Conservation (phyloP, 495 filamentous ascomycete species). For the Neurospora pannonica region DNA sequence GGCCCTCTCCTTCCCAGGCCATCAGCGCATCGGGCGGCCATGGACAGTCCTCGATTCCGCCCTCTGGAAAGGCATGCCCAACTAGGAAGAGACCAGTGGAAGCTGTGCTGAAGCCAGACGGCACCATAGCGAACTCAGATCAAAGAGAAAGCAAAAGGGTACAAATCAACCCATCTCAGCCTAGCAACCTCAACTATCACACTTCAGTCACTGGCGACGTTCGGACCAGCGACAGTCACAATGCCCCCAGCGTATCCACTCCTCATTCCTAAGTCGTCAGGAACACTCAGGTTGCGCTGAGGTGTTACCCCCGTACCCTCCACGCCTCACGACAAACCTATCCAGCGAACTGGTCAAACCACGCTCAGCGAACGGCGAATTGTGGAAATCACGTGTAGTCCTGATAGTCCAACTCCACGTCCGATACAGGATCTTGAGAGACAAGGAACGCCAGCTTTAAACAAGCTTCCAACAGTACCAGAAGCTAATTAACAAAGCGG, state of each 20-base stretch:
- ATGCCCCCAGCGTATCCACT: background rate
- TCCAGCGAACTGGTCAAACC: background rate
- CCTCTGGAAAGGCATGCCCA: background rate
- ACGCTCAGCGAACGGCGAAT: background rate
- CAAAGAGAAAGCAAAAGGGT: background rate
- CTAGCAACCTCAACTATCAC: background rate
- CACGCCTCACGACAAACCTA: background rate
- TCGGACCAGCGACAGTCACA: background rate
- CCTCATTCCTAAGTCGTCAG: background rate
- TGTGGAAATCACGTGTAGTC: background rate
- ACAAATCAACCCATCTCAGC: background rate
- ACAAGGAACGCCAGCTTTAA: background rate
- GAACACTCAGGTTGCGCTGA: background rate
- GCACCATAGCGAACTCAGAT: background rate
- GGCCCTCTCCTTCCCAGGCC: background rate
- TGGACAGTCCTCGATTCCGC: background rate
- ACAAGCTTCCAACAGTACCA: background rate
- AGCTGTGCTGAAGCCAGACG: background rate
- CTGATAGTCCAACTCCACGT: background rate
- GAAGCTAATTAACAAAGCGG: background rate
- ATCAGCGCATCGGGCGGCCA: background rate
- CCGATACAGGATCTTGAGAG: background rate
- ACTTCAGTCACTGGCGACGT: background rate
- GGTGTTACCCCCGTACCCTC: background rate
- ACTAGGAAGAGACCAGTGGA: background rate